Percentiles rank a stretch among this genome's conserved stretches.
Conservation (phyloP, 2,329 filamentous ascomycete species). For the Colletotrichum gloeosporioides region DNA sequence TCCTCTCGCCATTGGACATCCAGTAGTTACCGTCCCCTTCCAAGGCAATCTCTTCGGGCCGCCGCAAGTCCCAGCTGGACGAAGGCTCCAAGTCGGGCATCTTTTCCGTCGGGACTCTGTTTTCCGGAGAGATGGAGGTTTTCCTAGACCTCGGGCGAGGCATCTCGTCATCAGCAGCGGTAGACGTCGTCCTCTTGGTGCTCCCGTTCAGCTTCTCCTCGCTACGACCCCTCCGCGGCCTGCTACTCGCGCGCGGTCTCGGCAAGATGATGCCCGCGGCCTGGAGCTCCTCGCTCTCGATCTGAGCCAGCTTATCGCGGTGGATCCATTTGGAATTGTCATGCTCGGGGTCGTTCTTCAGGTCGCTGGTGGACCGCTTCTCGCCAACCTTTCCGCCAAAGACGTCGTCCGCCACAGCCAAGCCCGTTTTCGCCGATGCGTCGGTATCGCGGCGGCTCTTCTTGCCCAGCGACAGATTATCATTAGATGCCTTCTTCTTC, state of each 20-base stretch:
- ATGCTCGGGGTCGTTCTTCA: conserved; percentile 34
- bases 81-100: conserved; percentile 45
- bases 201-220: conserved; percentile 34
- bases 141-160: conserved; percentile 39
- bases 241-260: conserved; percentile 57
- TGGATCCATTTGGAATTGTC: conserved; percentile 85
- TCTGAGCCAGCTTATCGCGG: conserved; percentile 80
- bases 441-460: conserved; percentile 25
- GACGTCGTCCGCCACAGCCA: conserved; percentile 33
- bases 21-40: conserved; percentile 59
- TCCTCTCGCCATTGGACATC: conserved; percentile 56
- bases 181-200: conserved; percentile 32
- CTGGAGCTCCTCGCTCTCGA: conserved; percentile 81
- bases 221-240: conserved; percentile 49
- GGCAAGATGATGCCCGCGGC: conserved; percentile 74
- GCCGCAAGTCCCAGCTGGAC: conserved; percentile 73
- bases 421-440: conserved; percentile 2
- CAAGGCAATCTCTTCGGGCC: conserved; percentile 78
- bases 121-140: conserved; percentile 46
- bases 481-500: conserved; percentile 41
- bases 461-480: conserved; percentile 30
- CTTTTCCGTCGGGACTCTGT: conserved; percentile 41
- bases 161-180: conserved; percentile 4
- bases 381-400: conserved; percentile 21
- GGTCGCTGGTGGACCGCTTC: conserved; percentile 32